Conservation (phyloP, 805 yeast species). For the Barnettozyma californica region DNA sequence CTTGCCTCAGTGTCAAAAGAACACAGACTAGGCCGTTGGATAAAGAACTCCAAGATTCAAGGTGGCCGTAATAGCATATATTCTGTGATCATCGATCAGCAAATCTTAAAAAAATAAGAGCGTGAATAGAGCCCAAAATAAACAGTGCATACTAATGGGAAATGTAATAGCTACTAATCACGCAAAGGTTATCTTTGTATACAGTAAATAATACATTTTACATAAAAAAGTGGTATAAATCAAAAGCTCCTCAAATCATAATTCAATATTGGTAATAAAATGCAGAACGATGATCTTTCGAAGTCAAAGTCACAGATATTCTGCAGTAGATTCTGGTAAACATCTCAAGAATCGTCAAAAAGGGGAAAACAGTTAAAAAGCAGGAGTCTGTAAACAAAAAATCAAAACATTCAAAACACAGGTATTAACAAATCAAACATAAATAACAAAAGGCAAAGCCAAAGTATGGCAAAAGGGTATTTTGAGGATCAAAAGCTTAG, state of each 20-base stretch:
- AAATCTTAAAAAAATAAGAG: slow-evolving; percentile 19
- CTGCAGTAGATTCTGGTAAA: neutral
- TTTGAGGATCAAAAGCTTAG: too few species aligned
- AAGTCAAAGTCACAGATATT: neutral
- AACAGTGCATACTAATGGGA: neutral
- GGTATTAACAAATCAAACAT: neutral
- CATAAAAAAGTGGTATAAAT: neutral
- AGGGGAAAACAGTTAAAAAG: neutral
- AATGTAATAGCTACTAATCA: neutral
- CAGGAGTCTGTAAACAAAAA: neutral
- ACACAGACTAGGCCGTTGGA: slow-evolving; percentile 87
- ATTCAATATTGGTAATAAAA: neutral
- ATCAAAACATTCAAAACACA: neutral
- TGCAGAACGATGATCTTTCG: neutral
- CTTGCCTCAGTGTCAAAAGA: slow-evolving; percentile 75
- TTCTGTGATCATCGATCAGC: slow-evolving; percentile 44
- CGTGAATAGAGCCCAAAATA: neutral
- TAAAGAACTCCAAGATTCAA: slow-evolving; percentile 38
- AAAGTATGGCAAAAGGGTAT: neutral
- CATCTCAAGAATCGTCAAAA: neutral
- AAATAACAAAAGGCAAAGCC: neutral
- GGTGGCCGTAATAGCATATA: slow-evolving; percentile 74
- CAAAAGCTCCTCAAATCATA: neutral
- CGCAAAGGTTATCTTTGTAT: neutral
- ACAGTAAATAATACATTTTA: too few species aligned